These are phyloP conservation scores for Populus hybrid DNA, from an alignment of 441 rosid genomes.

Conservation along the genomic window DNA sequence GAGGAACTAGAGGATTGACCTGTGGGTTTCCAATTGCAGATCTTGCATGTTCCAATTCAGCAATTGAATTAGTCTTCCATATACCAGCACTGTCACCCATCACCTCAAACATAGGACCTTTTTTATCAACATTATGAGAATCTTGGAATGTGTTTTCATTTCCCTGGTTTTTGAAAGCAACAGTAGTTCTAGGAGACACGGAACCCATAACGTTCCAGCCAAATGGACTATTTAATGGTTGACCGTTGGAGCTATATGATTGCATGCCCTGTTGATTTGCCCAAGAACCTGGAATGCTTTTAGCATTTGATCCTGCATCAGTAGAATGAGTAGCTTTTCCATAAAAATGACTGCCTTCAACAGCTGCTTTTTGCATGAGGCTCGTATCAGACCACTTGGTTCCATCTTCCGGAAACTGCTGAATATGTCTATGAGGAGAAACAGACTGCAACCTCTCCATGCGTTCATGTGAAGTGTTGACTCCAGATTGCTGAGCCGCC, in stretches of 20 bases:
- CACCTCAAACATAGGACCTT: conserved; percentile 26
- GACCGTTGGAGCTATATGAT: conserved; percentile 20
- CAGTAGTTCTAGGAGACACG: conserved; percentile 19
- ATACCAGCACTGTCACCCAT: conserved; percentile 39
- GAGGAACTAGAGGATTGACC: conserved; percentile 60
- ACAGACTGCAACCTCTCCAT: conserved; percentile 38
- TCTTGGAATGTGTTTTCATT: conserved; percentile 34
- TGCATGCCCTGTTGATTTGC: conserved; percentile 28
- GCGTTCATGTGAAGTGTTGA: conserved; percentile 32
- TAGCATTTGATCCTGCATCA: conserved; percentile 34
- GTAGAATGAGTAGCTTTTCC: conserved; percentile 40
- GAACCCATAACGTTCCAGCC: conserved; percentile 48
- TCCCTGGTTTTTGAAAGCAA: conserved; percentile 33
- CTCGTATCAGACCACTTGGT: conserved; percentile 42
- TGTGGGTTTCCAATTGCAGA: conserved; percentile 27
- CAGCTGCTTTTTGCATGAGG: conserved; percentile 39
- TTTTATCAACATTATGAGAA: conserved; percentile 26
- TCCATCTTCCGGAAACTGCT: conserved; percentile 39
- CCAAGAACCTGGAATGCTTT: conserved; percentile 36
- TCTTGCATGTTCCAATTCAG: conserved; percentile 28
- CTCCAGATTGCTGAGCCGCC: conserved; percentile 33
- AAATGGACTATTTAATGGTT: conserved; percentile 23
- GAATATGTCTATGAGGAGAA: conserved; percentile 37
- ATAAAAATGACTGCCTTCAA: conserved; percentile 38
- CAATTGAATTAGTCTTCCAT: conserved; percentile 40